Conservation (phyloP, 192 early-diverging fungal species). For the Funneliformis geosporum region DNA sequence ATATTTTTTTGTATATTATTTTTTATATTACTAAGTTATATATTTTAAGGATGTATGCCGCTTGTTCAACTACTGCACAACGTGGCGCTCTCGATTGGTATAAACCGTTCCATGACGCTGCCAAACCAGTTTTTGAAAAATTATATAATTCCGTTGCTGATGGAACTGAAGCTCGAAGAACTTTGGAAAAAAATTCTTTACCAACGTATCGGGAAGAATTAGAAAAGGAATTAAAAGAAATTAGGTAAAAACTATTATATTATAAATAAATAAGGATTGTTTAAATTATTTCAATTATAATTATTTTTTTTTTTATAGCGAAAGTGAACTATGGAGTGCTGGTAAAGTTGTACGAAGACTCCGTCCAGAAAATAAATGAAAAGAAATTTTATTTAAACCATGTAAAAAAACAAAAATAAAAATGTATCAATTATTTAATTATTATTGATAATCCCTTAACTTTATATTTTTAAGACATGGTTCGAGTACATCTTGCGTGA, state of each 20-base stretch:
- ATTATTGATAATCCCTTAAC: too few species aligned
- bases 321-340: conserved; percentile 91
- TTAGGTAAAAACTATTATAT: conserved; percentile 49
- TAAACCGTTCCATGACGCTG: conserved; percentile 86
- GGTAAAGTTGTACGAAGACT: conserved; percentile 86
- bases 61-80: conserved; percentile 95
- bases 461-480: too few species aligned
- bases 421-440: background rate
- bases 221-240: conserved; percentile 88
- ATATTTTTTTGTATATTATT: background rate
- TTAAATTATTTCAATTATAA: background rate
- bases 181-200: conserved; percentile 84
- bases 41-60: conserved; percentile 88
- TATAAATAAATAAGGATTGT: background rate
- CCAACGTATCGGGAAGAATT: conserved; percentile 92
- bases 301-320: conserved; percentile 29
- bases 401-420: background rate
- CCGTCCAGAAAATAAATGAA: conserved; percentile 71
- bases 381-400: background rate
- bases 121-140: conserved; percentile 92
- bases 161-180: conserved; percentile 84
- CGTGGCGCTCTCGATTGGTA: conserved; percentile 98
- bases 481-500: too few species aligned
- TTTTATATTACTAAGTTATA: background rate
- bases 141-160: conserved; percentile 86